Evolutionary conservation across 2,329 filamentous ascomycete species (phyloP), one percentile per base, ranked within the genome.

Genomic region (Sphaerulina vaccinii): DNA sequence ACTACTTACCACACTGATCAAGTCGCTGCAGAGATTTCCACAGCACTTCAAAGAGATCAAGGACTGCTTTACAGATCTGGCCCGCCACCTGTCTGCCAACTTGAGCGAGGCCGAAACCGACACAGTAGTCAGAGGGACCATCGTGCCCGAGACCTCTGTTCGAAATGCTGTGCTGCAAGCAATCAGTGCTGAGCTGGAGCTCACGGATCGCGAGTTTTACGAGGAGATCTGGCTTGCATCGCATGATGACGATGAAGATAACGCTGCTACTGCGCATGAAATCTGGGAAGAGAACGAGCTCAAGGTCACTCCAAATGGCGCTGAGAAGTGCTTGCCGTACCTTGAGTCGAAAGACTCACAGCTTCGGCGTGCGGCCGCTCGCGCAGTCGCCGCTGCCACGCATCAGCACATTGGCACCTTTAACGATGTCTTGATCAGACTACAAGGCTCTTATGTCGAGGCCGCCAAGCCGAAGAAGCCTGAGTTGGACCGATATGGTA

Each of bases 231-330:
- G 90, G 90, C 79, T 99, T 36, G 88, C 88, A 37, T 92, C 85
- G 64, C 91, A 99, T 64, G 93, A 99, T 59, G 89, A 95, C 62
- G 83, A 90, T 16, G 83, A 87, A 37, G 91, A 97, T 68, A 97
- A 97, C 63, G 81, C 80, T 7, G 88, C 90, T 39, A 77, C 95
- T 47, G 92, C 88, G 5, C 81, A 79, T 45, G 88, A 92, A 10
- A 96, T 99, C 29, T 99, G 93, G 93, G 90, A 95, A 65, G 93
- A 96, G 65, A 95, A 92, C 66, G 86, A 83, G 6, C 86, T 97
- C 55, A 74, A 86, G 54, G 73, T 92, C 10, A 79, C 82, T 1
- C 74, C 81, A 16, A 78, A 86, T 5, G 80, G 88, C 7, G 83
- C 88, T 6, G 33, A 45, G 5, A 51, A 59, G 24, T 85, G 91